Percentiles rank a stretch among this genome's conserved stretches.
phyloP scores from a whole-genome alignment of 345 rosid species.

The Anastatica hierochuntica region DNA sequence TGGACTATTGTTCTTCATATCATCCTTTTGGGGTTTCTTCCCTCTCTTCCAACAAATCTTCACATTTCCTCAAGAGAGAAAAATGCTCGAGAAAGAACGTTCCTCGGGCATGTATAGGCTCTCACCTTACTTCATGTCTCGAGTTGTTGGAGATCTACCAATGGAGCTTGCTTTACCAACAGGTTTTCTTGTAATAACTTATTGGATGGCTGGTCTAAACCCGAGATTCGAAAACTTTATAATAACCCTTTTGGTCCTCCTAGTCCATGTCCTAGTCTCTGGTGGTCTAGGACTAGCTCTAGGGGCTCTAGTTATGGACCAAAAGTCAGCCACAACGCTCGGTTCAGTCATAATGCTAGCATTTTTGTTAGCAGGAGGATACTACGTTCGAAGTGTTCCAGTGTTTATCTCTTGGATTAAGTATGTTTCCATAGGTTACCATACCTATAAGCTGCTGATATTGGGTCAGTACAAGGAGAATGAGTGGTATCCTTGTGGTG shows the following conservation, averaged over 20 bases:
- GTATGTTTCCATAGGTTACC: slow-evolving; percentile 74
- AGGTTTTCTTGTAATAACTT: slow-evolving; percentile 41
- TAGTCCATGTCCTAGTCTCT: slow-evolving; percentile 73
- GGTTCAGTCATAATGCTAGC: slow-evolving; percentile 90
- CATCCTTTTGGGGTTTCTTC: slow-evolving; percentile 59
- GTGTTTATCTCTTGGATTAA: slow-evolving; percentile 73
- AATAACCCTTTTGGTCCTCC: slow-evolving; percentile 35
- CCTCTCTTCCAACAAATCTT: slow-evolving; percentile 70
- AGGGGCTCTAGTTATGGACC: slow-evolving; percentile 86
- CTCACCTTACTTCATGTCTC: slow-evolving; percentile 74
- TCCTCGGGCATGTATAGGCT: slow-evolving; percentile 79
- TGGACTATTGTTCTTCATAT: slow-evolving; percentile 58
- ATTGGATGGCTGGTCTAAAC: slow-evolving; percentile 68
- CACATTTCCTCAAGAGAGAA: slow-evolving; percentile 71
- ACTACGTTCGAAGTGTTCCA: slow-evolving; percentile 76
- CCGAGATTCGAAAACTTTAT: slow-evolving; percentile 30
- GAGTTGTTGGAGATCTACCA: slow-evolving; percentile 52
- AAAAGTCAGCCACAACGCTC: slow-evolving; percentile 71
- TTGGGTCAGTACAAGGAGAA: slow-evolving; percentile 59
- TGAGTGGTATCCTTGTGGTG: slow-evolving; percentile 58
- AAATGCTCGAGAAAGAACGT: slow-evolving; percentile 76
- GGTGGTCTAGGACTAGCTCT: slow-evolving; percentile 85
- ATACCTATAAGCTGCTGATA: slow-evolving; percentile 72
- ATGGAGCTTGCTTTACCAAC: slow-evolving; percentile 66
- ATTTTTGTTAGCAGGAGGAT: slow-evolving; percentile 74